These are phyloP conservation scores for Termitomyces sp. DNA, from an alignment of 768 basidiomycete genomes.

Conservation along the genomic window DNA sequence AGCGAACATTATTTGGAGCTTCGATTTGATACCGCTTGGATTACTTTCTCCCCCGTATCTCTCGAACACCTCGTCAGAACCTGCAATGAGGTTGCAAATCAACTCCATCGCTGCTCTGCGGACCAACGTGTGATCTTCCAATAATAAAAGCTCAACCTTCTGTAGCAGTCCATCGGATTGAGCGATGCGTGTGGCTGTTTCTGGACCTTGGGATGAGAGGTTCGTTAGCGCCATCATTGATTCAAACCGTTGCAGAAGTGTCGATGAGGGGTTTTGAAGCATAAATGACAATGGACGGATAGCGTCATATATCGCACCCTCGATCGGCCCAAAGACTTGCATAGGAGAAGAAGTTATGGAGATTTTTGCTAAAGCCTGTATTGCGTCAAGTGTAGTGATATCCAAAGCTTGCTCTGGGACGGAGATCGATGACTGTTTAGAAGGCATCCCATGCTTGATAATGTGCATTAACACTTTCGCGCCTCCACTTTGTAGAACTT, in stretches of 20 bases:
- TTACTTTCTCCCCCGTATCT: conserved; percentile 55
- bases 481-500: conserved; percentile 75
- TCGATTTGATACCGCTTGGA: conserved; percentile 42
- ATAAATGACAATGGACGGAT: conserved; percentile 77
- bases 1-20: conserved; percentile 79
- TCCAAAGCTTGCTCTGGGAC: conserved; percentile 31
- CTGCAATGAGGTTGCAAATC: conserved; percentile 84
- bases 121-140: conserved; percentile 81
- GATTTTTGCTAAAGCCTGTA: conserved; percentile 91
- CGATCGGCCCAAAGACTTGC: conserved; percentile 86
- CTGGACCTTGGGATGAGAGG: conserved; percentile 72
- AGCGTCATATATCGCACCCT: conserved; percentile 74
- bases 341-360: conserved; percentile 89
- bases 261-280: conserved; percentile 65
- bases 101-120: conserved; percentile 89
- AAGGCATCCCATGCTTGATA: conserved; percentile 46
- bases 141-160: conserved; percentile 67
- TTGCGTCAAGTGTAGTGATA: conserved; percentile 49
- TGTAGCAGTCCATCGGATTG: conserved; percentile 54
- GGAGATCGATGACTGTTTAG: conserved; percentile 23
- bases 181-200: conserved; percentile 65
- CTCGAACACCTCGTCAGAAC: conserved; percentile 72
- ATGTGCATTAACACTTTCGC: conserved; percentile 59
- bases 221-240: conserved; percentile 96
- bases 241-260: conserved; percentile 84